phyloP scores from a whole-genome alignment of 352 stramenopile genomes.

The Pythium phragmiticola region DNA sequence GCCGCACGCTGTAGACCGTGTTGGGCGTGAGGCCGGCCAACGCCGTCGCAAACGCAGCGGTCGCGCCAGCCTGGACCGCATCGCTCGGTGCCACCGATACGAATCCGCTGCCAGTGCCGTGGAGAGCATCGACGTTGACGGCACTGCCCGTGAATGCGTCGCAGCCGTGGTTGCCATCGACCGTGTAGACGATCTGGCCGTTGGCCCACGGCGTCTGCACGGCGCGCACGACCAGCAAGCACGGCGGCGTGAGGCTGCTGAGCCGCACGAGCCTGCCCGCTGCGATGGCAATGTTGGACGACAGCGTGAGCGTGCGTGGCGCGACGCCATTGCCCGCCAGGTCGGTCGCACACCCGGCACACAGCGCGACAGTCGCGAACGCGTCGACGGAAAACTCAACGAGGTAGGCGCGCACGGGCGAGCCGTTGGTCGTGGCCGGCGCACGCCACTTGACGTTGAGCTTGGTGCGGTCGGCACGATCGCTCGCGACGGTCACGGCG shows the following conservation, averaged over 20 bases:
- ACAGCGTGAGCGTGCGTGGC: constrained; percentile 50
- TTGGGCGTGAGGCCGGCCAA: constrained; percentile 45
- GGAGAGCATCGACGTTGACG: constrained; percentile 43
- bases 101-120: constrained; percentile 48
- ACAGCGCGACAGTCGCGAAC: constrained; percentile 45
- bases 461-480: constrained; percentile 64
- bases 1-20: constrained; percentile 70
- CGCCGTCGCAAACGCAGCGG: constrained; percentile 12
- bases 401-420: constrained; percentile 61
- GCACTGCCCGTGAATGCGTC: constrained; percentile 44
- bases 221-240: constrained; percentile 46
- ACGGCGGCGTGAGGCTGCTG: constrained; percentile 41
- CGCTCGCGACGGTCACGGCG: constrained; percentile 81
- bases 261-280: constrained; percentile 46
- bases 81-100: constrained; percentile 27
- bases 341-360: constrained; percentile 42
- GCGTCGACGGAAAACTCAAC: constrained; percentile 83
- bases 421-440: constrained; percentile 63
- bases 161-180: constrained; percentile 58
- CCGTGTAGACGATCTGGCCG: constrained; percentile 39
- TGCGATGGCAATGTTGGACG: constrained; percentile 28
- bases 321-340: constrained; percentile 27
- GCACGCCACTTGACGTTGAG: constrained; percentile 88
- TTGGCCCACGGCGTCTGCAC: constrained; percentile 40
- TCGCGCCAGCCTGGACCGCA: neutral